A percentile compares a stretch with the other conserved stretches of the same genome.
phyloP scores from a whole-genome alignment of 495 filamentous ascomycete species.

The Chaetomidium leptoderma region DNA sequence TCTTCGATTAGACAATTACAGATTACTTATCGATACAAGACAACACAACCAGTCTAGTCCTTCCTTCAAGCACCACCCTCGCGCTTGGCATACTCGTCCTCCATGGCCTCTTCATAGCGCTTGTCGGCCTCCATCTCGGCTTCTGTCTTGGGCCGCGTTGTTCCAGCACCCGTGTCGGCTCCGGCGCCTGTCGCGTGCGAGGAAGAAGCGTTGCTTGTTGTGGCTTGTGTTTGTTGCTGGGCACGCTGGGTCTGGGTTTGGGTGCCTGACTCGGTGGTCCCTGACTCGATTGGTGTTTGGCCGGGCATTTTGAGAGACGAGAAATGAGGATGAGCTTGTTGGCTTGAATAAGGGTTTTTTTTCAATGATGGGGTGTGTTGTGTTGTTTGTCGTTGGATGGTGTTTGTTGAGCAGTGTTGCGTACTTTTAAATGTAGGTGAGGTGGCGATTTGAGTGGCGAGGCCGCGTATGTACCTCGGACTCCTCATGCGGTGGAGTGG shows the following conservation, averaged over 20 bases:
- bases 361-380: not conserved
- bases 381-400: not conserved
- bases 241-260: not conserved
- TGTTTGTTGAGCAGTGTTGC: too few relatives aligned
- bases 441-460: not conserved
- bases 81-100: conserved; percentile 75
- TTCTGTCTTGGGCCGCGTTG: conserved; percentile 37
- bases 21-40: too few relatives aligned
- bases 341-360: not conserved
- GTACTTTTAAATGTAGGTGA: too few relatives aligned
- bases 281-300: not conserved
- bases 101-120: conserved; percentile 65
- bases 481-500: too few relatives aligned
- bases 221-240: not conserved
- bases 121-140: conserved; percentile 52
- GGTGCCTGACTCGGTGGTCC: not conserved
- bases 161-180: conserved; percentile 38
- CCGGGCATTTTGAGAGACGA: not conserved
- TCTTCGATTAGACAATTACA: too few relatives aligned
- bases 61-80: conserved; percentile 59
- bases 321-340: not conserved
- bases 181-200: conserved; percentile 32
- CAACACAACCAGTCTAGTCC: too few relatives aligned
- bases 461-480: not conserved
- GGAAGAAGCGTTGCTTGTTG: not conserved